Evolutionary conservation across 352 stramenopile genomes (phyloP).

Genomic region (Phytophthora sp.): DNA sequence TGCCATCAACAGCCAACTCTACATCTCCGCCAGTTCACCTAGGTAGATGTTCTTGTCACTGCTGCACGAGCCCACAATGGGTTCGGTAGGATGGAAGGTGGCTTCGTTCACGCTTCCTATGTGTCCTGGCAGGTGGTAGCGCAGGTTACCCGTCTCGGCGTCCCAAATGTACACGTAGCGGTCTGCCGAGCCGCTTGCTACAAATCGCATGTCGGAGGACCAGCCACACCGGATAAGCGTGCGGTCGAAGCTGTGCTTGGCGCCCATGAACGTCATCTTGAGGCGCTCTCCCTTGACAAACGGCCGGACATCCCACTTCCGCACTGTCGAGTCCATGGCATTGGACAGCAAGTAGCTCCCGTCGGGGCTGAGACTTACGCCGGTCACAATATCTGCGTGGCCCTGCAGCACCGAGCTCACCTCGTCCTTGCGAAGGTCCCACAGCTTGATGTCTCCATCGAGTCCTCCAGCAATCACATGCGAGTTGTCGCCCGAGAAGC

Average conservation of each 20-base stretch:
- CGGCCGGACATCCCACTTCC: constrained; percentile 94
- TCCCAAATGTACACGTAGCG: constrained; percentile 97
- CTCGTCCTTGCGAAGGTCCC: constrained; percentile 91
- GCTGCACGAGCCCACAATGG: constrained; percentile 85
- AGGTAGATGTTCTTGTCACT: constrained; percentile 90
- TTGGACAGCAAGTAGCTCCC: constrained; percentile 94
- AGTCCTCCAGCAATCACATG: constrained; percentile 92
- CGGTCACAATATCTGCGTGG: constrained; percentile 94
- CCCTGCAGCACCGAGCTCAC: constrained; percentile 88
- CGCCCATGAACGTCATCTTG: constrained; percentile 74
- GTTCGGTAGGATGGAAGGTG: constrained; percentile 88
- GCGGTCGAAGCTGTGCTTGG: constrained; percentile 93
- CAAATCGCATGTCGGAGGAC: constrained; percentile 88
- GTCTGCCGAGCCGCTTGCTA: constrained; percentile 91
- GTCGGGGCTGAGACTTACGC: constrained; percentile 93
- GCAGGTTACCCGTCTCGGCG: constrained; percentile 86
- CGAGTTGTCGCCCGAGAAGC: constrained; percentile 86
- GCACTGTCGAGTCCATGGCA: constrained; percentile 93
- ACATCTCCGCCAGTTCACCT: constrained; percentile 72
- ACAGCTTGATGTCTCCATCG: constrained; percentile 94
- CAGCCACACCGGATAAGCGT: constrained; percentile 93
- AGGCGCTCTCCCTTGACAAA: constrained; percentile 76
- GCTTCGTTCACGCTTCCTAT: constrained; percentile 95
- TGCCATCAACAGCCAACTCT: constrained; percentile 7
- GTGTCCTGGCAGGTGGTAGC: constrained; percentile 95